These are phyloP conservation scores for Trametes hirsuta DNA, from an alignment of 1,284 basidiomycete species.

Conservation along the genomic window DNA sequence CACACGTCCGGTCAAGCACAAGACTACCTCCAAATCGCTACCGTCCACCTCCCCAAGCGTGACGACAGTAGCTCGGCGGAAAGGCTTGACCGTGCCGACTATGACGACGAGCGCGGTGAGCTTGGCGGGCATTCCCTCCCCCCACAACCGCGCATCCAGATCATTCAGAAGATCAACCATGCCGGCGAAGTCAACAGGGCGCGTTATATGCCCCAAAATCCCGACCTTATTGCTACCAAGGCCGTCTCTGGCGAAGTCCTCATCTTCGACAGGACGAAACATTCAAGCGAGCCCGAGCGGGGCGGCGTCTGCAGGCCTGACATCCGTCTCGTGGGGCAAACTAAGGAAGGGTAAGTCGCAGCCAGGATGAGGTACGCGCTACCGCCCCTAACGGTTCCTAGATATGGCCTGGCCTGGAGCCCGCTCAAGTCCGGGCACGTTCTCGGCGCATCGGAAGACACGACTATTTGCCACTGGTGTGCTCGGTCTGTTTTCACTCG, in stretches of 20 bases:
- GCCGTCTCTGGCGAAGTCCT: conserved; percentile 89
- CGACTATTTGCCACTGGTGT: conserved; percentile 94
- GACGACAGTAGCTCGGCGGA: conserved; percentile 62
- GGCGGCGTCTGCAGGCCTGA: conserved; percentile 89
- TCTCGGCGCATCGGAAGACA: conserved; percentile 93
- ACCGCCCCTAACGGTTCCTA: conserved; percentile 33
- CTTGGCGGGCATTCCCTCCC: conserved; percentile 86
- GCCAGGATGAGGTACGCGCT: not conserved
- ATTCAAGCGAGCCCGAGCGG: conserved; percentile 89
- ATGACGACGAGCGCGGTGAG: conserved; percentile 94
- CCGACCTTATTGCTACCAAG: conserved; percentile 96
- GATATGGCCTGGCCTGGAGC: conserved; percentile 95
- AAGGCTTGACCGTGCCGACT: conserved; percentile 78
- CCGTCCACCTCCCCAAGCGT: conserved; percentile 90
- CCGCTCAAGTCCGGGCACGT: conserved; percentile 84
- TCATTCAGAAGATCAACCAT: conserved; percentile 96
- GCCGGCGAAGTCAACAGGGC: conserved; percentile 96
- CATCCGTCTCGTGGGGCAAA: conserved; percentile 89
- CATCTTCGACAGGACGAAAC: conserved; percentile 97
- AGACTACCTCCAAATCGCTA: conserved; percentile 96
- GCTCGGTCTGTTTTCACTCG: not conserved
- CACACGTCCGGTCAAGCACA: conserved; percentile 96
- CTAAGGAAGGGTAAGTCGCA: conserved; percentile 82
- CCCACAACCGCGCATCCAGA: conserved; percentile 79
- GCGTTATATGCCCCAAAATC: conserved; percentile 99